These are phyloP conservation scores for Caryocar brasiliense DNA, from an alignment of 441 rosid species.

Conservation along the genomic window DNA sequence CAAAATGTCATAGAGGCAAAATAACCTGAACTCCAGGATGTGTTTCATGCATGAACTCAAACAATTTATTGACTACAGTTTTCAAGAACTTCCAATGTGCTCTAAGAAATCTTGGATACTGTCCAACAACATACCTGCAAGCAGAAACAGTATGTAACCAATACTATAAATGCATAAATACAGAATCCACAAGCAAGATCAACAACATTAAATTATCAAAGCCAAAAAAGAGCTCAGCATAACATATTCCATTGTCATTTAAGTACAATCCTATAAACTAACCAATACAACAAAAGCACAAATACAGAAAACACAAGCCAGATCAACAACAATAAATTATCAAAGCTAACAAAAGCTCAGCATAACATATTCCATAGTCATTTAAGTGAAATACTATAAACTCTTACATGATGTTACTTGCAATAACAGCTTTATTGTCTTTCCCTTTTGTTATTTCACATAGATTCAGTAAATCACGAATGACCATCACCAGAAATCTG, in stretches of 20 bases:
- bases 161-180: no score
- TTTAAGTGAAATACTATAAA: no score
- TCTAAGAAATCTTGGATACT: slow-evolving; percentile 96
- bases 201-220: no score
- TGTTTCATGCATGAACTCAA: slow-evolving; percentile 99
- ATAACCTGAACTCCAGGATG: slow-evolving; percentile 99
- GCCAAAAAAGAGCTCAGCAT: no score
- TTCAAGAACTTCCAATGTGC: slow-evolving; percentile 99
- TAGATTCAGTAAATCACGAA: slow-evolving; percentile 88
- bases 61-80: slow-evolving; percentile 97
- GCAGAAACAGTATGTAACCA: slow-evolving; percentile 7
- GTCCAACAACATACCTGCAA: slow-evolving; percentile 98
- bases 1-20: background rate
- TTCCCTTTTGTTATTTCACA: slow-evolving; percentile 99
- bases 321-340: no score
- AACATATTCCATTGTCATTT: no score
- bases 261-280: no score
- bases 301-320: no score
- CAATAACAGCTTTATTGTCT: slow-evolving; percentile 98
- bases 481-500: slow-evolving; percentile 97
- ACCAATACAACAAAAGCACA: no score
- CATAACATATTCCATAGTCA: no score
- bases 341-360: no score
- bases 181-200: no score
- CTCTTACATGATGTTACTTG: slow-evolving; percentile 97